Evolutionary conservation across 805 yeast genomes (phyloP).

Genomic region (Schwanniomyces polymorphus): DNA sequence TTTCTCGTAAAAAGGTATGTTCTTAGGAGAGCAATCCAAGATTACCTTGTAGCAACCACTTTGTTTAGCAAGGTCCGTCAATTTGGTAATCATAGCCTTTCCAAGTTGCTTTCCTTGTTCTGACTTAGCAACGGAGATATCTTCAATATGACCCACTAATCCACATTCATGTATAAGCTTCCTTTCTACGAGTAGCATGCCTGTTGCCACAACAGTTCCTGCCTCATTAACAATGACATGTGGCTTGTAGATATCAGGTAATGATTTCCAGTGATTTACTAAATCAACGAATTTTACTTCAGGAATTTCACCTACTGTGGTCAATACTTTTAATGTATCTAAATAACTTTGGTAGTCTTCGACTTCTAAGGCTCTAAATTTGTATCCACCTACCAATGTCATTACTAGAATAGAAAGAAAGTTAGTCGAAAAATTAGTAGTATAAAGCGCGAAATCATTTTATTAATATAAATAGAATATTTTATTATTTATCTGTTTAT

Average conservation of each 20-base stretch:
- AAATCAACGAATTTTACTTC: slow-evolving; percentile 48
- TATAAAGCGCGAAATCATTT: not conserved
- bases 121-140: slow-evolving; percentile 71
- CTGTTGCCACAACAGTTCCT: slow-evolving; percentile 74
- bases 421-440: not conserved
- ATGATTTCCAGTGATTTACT: slow-evolving; percentile 57
- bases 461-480: not conserved
- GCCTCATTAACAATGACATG: slow-evolving; percentile 60
- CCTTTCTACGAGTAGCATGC: slow-evolving; percentile 75
- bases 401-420: slow-evolving; percentile 5
- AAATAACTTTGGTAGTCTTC: slow-evolving; percentile 68
- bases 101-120: slow-evolving; percentile 90
- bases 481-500: not conserved
- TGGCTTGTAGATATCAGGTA: slow-evolving; percentile 59
- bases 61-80: slow-evolving; percentile 58
- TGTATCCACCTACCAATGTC: slow-evolving; percentile 64
- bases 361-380: slow-evolving; percentile 54
- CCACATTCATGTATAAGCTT: slow-evolving; percentile 86
- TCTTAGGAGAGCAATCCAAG: slow-evolving; percentile 82
- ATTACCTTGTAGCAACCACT: slow-evolving; percentile 85
- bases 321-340: slow-evolving; percentile 63
- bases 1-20: slow-evolving; percentile 82
- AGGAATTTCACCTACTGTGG: slow-evolving; percentile 78
- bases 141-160: slow-evolving; percentile 90
- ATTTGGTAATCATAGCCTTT: slow-evolving; percentile 55